These are phyloP conservation scores for Fonsecaea monophora DNA, from an alignment of 2,329 filamentous ascomycete genomes.

Conservation along the genomic window DNA sequence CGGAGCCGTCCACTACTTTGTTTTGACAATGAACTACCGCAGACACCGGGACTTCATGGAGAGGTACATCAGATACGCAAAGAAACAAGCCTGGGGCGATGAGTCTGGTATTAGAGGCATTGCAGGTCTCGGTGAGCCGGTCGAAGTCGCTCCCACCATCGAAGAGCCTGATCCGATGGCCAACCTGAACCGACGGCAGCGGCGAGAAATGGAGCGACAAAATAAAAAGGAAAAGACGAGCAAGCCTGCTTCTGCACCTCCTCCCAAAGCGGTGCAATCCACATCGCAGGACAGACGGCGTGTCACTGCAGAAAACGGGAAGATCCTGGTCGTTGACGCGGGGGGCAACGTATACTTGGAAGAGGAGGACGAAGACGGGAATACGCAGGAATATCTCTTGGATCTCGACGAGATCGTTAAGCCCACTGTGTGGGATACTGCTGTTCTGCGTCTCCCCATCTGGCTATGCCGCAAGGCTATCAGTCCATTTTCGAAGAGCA, in stretches of 20 bases:
- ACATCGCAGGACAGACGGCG: slow-evolving; percentile 77
- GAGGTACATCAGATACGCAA: slow-evolving; percentile 87
- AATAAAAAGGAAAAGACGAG: slow-evolving; percentile 67
- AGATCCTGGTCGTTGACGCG: slow-evolving; percentile 90
- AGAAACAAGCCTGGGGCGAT: slow-evolving; percentile 88
- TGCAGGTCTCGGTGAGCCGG: slow-evolving; percentile 65
- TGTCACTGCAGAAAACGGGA: slow-evolving; percentile 92
- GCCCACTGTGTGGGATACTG: slow-evolving; percentile 81
- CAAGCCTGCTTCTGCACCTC: slow-evolving; percentile 49
- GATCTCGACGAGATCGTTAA: slow-evolving; percentile 83
- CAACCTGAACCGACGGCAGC: slow-evolving; percentile 82
- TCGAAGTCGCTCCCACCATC: slow-evolving; percentile 46
- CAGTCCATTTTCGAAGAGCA: slow-evolving; percentile 59
- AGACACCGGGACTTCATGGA: slow-evolving; percentile 90
- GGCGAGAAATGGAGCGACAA: slow-evolving; percentile 86
- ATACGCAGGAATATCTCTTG: slow-evolving; percentile 80
- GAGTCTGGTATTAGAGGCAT: slow-evolving; percentile 71
- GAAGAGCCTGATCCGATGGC: slow-evolving; percentile 57
- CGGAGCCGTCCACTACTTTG: slow-evolving; percentile 85
- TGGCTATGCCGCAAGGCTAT: slow-evolving; percentile 70
- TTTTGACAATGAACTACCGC: slow-evolving; percentile 84
- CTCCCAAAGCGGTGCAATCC: slow-evolving; percentile 61
- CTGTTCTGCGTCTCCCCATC: slow-evolving; percentile 77
- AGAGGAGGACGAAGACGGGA: slow-evolving; percentile 85
- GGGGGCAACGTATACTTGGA: slow-evolving; percentile 94